A percentile compares a stretch with the other conserved stretches of the same genome.
Evolutionary conservation across 2,329 filamentous ascomycete genomes (phyloP).

Genomic region (Tolypocladium ophioglossoides): DNA sequence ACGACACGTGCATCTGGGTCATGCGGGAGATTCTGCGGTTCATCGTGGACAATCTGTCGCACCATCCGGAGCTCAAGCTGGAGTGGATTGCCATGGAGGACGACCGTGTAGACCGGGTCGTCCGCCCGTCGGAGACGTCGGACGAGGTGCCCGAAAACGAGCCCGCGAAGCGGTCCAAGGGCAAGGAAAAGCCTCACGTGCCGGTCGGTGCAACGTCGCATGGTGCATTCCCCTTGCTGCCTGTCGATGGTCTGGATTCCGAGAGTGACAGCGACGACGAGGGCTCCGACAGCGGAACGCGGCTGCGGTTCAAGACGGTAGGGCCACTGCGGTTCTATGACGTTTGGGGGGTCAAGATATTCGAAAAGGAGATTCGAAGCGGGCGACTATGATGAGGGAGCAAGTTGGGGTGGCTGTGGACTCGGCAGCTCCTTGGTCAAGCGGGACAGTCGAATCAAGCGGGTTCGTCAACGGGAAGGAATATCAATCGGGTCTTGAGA

Average conservation of each 20-base stretch:
- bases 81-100: conserved; percentile 49
- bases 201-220: conserved; percentile 5
- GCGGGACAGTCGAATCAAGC: too few relatives aligned
- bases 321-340: conserved; percentile 27
- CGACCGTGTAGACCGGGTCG: conserved; percentile 36
- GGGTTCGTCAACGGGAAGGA: neutral
- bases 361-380: conserved; percentile 43
- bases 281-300: conserved; percentile 16
- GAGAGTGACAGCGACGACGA: conserved; percentile 25
- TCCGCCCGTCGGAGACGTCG: conserved; percentile 25
- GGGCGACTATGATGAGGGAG: conserved; percentile 13
- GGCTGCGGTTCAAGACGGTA: conserved; percentile 24
- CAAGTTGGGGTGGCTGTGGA: neutral
- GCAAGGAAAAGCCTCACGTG: conserved; percentile 15
- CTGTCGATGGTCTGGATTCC: conserved; percentile 16
- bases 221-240: conserved; percentile 16
- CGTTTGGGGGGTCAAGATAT: conserved; percentile 41
- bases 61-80: conserved; percentile 43
- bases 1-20: conserved; percentile 46
- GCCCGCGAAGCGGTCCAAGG: conserved; percentile 21
- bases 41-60: conserved; percentile 45
- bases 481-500: neutral
- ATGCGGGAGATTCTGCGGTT: conserved; percentile 48
- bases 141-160: conserved; percentile 16
- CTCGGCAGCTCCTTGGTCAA: neutral